Evolutionary conservation across 1,139 yeast species (phyloP), one percentile per base, ranked within the genome.

Genomic region (Hemisphaericaspora xylofermentans): DNA sequence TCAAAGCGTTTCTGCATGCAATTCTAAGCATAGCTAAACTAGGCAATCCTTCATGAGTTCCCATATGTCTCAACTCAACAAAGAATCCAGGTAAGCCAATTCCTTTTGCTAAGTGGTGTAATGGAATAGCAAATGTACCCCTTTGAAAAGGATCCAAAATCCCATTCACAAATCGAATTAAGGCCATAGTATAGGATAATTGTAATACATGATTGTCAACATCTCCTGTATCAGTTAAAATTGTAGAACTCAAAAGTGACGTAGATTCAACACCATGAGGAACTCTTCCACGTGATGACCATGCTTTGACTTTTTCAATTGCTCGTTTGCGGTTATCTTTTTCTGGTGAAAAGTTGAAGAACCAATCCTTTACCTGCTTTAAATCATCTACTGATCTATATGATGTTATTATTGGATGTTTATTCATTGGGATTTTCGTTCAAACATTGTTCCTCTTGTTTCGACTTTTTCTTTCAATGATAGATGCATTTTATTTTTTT

Each of bases 141-240:
- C 83, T 88, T 59, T 93, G 98, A 37, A 77, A 76, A 0, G 95
- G 95, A 57, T 94, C 99, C 33, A 94, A 64, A 21, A 89, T 63
- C 1, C 98, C 98, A 61, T 93, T 94, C 17, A 93, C 98, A 65
- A 93, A 89, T 44, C 96, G 68, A 21, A 89, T 82, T 7, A 93
- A 54, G 0, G 93, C 81, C 88, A 88, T 84, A 0, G 95, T 69
- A 50, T 85, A 83, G 2, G 85, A 70, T 47, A 82, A 57, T 40
- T 82, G 72, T 16, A 69, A 49, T 1, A 63, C 48, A 33, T 56
- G 54, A 16, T 32, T 6, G 40, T 68, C 72, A 7, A 33, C 34
- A 8, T 39, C 41, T 19, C 39, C 46, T 8, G 38, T 53, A 4
- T 55, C 52, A 41, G 68, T 74, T 8, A 83, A 50, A 2, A 66